Evolutionary conservation across 1,139 yeast genomes (phyloP).

Genomic region (Saccharomyces hybrid): DNA sequence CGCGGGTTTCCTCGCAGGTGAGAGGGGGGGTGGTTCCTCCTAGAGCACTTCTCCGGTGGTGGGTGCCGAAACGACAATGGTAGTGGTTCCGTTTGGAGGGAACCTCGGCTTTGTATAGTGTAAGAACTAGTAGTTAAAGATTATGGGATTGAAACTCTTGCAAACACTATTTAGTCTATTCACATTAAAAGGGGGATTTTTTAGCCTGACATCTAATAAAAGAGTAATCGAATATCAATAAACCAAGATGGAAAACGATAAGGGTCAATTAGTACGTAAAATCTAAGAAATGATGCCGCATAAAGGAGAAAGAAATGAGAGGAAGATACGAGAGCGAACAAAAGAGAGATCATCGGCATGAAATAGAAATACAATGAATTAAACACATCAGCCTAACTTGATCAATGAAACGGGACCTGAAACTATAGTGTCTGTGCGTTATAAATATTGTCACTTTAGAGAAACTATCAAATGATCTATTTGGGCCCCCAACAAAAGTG

Average conservation of each 20-base stretch:
- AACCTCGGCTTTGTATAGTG: neutral
- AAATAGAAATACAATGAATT: neutral
- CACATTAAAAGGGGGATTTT: neutral
- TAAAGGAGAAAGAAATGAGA: neutral
- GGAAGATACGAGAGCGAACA: neutral
- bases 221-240: neutral
- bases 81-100: neutral
- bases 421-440: neutral
- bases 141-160: neutral
- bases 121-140: neutral
- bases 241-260: slow-evolving; percentile 97
- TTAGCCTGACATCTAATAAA: neutral
- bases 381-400: neutral
- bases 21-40: too few relatives aligned
- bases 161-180: neutral
- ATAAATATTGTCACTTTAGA: neutral
- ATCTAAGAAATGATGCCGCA: neutral
- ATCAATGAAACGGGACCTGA: neutral
- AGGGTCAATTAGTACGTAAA: slow-evolving; percentile 91
- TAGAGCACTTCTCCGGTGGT: neutral
- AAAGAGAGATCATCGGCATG: neutral
- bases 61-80: neutral
- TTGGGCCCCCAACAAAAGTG: too few relatives aligned
- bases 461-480: neutral
- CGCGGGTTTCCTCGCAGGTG: neutral